Evolutionary conservation across 305 asterid species (phyloP).

Genomic region (Salvia sclarea): DNA sequence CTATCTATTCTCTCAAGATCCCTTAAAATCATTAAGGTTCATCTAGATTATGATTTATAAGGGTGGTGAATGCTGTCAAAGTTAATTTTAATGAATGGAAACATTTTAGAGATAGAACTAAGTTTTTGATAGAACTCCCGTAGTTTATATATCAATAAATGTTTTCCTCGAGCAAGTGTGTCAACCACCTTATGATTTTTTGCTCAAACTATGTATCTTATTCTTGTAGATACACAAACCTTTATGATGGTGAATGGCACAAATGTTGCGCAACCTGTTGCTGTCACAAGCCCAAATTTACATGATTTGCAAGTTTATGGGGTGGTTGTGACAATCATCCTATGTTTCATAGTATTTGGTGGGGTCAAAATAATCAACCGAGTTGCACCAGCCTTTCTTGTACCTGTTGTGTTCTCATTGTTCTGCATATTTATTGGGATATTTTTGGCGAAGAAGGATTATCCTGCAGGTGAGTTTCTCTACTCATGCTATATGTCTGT

Average conservation of each 20-base stretch:
- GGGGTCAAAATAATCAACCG: constrained; percentile 97
- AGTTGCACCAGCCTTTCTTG: constrained; percentile 95
- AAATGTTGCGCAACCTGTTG: constrained; percentile 64
- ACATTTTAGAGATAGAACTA: constrained; percentile 16
- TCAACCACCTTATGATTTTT: constrained; percentile 20
- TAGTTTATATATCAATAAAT: constrained; percentile 1
- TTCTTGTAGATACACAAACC: constrained; percentile 57
- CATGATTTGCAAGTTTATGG: constrained; percentile 98
- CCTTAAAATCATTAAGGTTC: not conserved
- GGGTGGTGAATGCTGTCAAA: constrained; percentile 5
- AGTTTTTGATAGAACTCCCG: not conserved
- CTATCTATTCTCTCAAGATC: not conserved
- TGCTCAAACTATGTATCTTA: constrained; percentile 36
- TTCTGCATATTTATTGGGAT: constrained; percentile 86
- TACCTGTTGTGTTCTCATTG: constrained; percentile 83
- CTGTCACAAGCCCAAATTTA: constrained; percentile 84
- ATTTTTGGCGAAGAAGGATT: constrained; percentile 66
- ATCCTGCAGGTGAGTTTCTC: constrained; percentile 65
- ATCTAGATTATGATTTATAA: constrained; percentile 15
- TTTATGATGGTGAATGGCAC: constrained; percentile 80
- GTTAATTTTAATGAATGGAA: not conserved
- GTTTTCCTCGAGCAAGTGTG: constrained; percentile 11
- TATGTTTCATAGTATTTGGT: constrained; percentile 95
- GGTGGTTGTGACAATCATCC: constrained; percentile 80
- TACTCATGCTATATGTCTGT: constrained; percentile 15